phyloP scores from a whole-genome alignment of 345 rosid species.

The Hibiscus mutabilis region DNA sequence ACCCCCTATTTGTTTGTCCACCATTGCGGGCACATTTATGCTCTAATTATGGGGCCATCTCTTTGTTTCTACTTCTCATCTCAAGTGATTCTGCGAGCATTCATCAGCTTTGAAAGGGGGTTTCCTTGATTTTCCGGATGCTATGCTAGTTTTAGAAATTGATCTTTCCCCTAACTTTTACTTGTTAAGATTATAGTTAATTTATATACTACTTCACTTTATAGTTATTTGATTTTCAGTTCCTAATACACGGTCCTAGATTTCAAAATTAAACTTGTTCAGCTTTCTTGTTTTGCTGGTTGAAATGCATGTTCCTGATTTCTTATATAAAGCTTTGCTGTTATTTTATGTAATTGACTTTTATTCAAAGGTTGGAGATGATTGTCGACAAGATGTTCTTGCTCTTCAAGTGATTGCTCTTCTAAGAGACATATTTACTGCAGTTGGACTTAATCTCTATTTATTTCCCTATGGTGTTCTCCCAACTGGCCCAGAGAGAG shows the following conservation, averaged over 20 bases:
- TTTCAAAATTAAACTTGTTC: background rate
- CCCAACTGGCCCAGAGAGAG: constrained; percentile 95
- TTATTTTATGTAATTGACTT: background rate
- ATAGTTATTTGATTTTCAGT: background rate
- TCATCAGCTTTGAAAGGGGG: background rate
- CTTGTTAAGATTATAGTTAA: background rate
- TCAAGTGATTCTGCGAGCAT: background rate
- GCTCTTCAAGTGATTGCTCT: constrained; percentile 97
- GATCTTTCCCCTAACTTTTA: background rate
- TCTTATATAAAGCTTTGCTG: background rate
- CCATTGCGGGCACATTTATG: background rate
- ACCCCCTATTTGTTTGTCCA: background rate
- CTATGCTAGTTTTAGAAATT: background rate
- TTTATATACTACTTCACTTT: background rate
- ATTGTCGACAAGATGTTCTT: constrained; percentile 98
- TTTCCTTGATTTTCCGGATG: background rate
- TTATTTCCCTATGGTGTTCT: constrained; percentile 97
- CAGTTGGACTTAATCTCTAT: constrained; percentile 82
- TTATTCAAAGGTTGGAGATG: constrained; percentile 87
- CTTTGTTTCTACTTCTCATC: background rate
- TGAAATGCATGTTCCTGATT: background rate
- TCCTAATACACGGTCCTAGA: background rate
- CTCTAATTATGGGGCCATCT: background rate
- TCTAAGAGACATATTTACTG: constrained; percentile 82
- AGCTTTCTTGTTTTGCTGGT: background rate